A percentile compares a stretch with the other conserved stretches of the same genome.
phyloP scores from a whole-genome alignment of 2,329 filamentous ascomycete genomes.

The Diaporthe citri region DNA sequence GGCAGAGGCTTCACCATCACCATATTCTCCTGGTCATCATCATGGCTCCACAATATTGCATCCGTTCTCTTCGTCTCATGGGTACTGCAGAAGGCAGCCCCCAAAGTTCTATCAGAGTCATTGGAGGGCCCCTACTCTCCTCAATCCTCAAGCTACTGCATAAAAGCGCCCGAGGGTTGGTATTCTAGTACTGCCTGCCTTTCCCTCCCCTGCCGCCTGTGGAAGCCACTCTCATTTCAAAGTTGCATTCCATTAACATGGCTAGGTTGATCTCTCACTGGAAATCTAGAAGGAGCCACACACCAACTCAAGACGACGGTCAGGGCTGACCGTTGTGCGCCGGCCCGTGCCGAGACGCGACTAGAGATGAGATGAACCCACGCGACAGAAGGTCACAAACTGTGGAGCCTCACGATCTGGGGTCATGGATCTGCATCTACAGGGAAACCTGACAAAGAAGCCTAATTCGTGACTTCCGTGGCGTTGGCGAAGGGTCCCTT shows the following conservation, averaged over 20 bases:
- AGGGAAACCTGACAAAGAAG: too few relatives aligned
- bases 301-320: background rate
- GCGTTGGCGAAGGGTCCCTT: too few relatives aligned
- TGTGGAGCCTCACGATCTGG: background rate
- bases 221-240: background rate
- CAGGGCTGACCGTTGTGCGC: background rate
- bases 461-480: too few relatives aligned
- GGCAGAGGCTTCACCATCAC: too few relatives aligned
- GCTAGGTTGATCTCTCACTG: background rate
- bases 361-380: conserved; percentile 2
- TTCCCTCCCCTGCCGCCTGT: background rate
- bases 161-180: too few relatives aligned
- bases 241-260: background rate
- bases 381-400: background rate
- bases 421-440: background rate
- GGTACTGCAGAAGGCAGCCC: background rate
- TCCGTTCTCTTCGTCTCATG: background rate
- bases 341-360: conserved; percentile 4
- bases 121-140: background rate
- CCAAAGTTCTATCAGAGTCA: background rate
- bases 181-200: background rate
- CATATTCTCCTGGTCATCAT: too few relatives aligned
- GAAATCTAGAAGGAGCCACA: background rate
- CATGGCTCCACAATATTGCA: too few relatives aligned
- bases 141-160: background rate